Evolutionary conservation across 768 basidiomycete genomes (phyloP), one percentile per base, ranked within the genome.

Genomic region (Podaxis sp.): DNA sequence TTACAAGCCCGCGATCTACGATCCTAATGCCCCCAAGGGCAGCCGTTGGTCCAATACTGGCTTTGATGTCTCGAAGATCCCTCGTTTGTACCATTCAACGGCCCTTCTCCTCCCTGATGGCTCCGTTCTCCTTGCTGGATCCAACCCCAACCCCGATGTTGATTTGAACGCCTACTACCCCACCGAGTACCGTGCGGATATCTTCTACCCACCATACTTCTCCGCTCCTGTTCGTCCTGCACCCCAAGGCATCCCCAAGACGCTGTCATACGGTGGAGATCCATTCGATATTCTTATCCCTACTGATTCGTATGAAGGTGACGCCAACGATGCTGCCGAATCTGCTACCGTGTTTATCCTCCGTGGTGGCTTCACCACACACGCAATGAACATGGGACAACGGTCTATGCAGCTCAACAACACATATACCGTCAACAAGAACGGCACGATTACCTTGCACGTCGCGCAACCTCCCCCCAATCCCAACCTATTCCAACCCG

Each of bases 61-160:
- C 9, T 73, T 91, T 5, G 65, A 73, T 2, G 77, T 81, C 0
- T 83, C 84, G 1, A 78, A 64, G 29, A 84, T 93, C 59, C 80
- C 91, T 41, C 80, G 92, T 55, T 74, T 96, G 72, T 96, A 96
- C 74, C 93, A 96, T 72, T 91, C 89, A 1, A 75, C 81, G 0
- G 90, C 91, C 2, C 80, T 79, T 3, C 77, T 91, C 9, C 78
- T 90, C 19, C 84, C 86, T 24, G 88, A 90, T 68, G 89, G 79
- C 13, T 85, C 89, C 0, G 80, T 95, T 19, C 75, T 91, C 36
- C 81, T 93, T n/a, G 80, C 88, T 19, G 93, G 93, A 15, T 90
- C 88, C 8, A 94, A 93, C 70, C 91, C 92, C 0, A 91, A 93
- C 70, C 75, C 83, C 3, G 90, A 92, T 68, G 83, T 81, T 71